Base-by-base conservation (phyloP, 2,329 filamentous ascomycete genomes). In the Dactylellina parvicollis region DNA sequence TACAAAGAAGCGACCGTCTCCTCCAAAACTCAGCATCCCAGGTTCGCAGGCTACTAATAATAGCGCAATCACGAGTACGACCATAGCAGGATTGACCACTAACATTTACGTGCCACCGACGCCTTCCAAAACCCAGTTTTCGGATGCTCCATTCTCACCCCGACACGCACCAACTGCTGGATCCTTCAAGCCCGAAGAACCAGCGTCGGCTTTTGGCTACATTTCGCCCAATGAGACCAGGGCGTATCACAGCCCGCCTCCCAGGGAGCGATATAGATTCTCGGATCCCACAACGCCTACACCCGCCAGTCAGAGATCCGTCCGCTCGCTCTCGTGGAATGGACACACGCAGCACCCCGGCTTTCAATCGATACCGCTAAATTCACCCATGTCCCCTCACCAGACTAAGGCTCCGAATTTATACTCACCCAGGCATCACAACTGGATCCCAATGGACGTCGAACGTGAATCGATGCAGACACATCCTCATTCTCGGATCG, bases 21-120 rank as follows among this genome's bases (percentile, higher is more conserved):
- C 69, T 14, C 60, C 60, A 8, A 65, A 73, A 22, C 69, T 73
- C n/a, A 61, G 9, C 22, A 59, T 73, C n/a, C 69, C 69, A 5
- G 56, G 26, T 16, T 24, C 54, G n/a, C 18, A 44, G 10, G 22
- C 44, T 30, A 42, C 28, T 18, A 42, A 10, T 22, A 61, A 60
- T 38, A n/a, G n/a, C n/a, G 54, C 61, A 7, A 66, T 73, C 44
- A 61, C 69, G 1, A 65, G 55, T 16, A 73, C 69, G 5, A 73
- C 54, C n/a, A 55, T 73, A n/a, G 69, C 60, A 2, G 69, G 69
- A 5, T 26, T 66, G 18, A 46, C 46, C n/a, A 61, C 69, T 2
- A 73, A 66, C n/a, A 73, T 73, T 10, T 73, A 73, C 30, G 69
- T 73, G 9, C 69, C 69, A 22, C 69, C 69, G 2, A 73, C 69